Evolutionary conservation across 345 rosid genomes (phyloP), one percentile per base, ranked within the genome.

Genomic region (Lenwebbia sp.): DNA sequence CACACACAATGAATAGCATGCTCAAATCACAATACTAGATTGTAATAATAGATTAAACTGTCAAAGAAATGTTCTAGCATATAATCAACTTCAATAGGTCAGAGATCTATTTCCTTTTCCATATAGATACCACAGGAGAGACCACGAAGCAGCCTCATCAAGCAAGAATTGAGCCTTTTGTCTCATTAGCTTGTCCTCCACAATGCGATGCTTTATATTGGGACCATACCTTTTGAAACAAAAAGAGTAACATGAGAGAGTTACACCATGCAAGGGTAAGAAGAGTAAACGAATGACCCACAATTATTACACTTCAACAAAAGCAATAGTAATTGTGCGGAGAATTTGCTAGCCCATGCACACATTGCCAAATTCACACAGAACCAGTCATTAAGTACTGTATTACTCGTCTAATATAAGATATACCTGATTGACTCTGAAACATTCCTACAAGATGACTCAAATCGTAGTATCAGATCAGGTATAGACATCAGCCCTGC

Each of bases 91-190:
- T 47, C n/a, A 40, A 84, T 37, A 87, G 87, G 88, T 86, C 54
- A 89, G 53, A 87, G 90, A 88, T 88, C 70, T 84, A 87, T 95
- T 92, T 89, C 99, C 98, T 97, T 97, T 97, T 86, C 99, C 99
- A 91, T 94, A 97, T 57, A 97, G 91, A 89, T 92, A 92, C 99
- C 99, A 97, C 84, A 97, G 86, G 84, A 97, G 99, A 74, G 99
- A 97, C 99, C 99, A 97, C 52, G 99, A 91, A 47, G 99, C 99
- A 56, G 99, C 99, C 95, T 97, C 99, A 56, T 96, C 98, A 84
- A 96, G 98, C 90, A 97, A 90, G 86, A 95, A 90, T 87, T 94
- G 98, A 91, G 98, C 98, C 92, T 92, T 97, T 89, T 96, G 99
- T 88, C 98, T 94, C 98, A 94, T 94, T 85, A 96, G 90, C 90